These are phyloP conservation scores for Pinus albicaulis DNA, from an alignment of 75 land plant species.

Conservation along the genomic window DNA sequence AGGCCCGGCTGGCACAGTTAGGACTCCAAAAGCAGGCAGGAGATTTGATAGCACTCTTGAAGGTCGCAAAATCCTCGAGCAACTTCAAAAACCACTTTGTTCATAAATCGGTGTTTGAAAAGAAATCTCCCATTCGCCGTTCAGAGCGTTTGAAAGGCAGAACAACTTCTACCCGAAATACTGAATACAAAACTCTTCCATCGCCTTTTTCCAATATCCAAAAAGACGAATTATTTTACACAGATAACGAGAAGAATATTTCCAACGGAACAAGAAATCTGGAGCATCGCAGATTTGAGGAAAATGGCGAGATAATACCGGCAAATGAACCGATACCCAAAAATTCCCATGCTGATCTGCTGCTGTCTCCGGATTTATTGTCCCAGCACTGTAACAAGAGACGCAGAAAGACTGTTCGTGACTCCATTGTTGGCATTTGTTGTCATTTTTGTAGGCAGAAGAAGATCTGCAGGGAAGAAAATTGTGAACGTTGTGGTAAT, in stretches of 20 bases:
- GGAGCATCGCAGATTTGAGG: background rate
- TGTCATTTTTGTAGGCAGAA: slow-evolving; percentile 63
- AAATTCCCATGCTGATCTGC: background rate
- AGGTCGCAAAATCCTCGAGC: background rate
- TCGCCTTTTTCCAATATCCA: background rate
- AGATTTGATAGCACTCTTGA: background rate
- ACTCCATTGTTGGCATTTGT: slow-evolving; percentile 34
- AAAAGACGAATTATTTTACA: background rate
- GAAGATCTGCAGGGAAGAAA: slow-evolving; percentile 46
- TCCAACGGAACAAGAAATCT: background rate
- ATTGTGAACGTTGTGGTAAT: slow-evolving; percentile 42
- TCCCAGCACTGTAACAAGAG: slow-evolving; percentile 29
- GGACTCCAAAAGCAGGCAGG: slow-evolving; percentile 19
- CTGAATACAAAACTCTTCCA: background rate
- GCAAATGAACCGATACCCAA: slow-evolving; percentile 23
- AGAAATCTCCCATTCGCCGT: slow-evolving; percentile 23
- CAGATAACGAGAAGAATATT: background rate
- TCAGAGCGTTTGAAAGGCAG: slow-evolving; percentile 29
- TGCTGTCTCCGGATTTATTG: slow-evolving; percentile 13
- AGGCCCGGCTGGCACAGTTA: slow-evolving; percentile 30
- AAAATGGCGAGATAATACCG: slow-evolving; percentile 10
- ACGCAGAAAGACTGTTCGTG: slow-evolving; percentile 32
- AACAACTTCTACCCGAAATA: background rate
- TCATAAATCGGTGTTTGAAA: slow-evolving; percentile 2
- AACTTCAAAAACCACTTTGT: background rate